phyloP scores from a whole-genome alignment of 2,329 filamentous ascomycete genomes.

The Phialocephala sp. region DNA sequence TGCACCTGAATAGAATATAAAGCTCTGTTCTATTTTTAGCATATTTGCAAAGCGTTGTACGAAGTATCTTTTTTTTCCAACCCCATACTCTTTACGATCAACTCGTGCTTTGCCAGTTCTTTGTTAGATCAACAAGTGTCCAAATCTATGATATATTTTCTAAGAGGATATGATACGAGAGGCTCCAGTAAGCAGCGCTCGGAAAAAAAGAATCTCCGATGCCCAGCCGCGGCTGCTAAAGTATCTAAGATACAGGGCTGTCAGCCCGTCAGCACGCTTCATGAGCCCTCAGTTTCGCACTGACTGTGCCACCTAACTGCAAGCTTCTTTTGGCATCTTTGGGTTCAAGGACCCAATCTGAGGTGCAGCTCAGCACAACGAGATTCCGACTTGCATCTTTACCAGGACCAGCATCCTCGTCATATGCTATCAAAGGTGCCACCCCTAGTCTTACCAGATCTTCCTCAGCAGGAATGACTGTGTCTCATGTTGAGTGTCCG shows the following conservation, averaged over 20 bases:
- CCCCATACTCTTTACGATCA: not conserved
- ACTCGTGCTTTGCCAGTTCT: not conserved
- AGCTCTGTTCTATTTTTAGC: not conserved
- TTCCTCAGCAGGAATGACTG: conserved; percentile 1
- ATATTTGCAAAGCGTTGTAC: not conserved
- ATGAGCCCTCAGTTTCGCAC: not conserved
- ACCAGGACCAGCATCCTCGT: not conserved
- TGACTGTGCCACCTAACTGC: not conserved
- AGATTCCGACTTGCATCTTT: not conserved
- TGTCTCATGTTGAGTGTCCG: not conserved
- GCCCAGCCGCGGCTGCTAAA: no score
- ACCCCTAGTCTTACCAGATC: not conserved
- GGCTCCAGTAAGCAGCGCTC: not conserved
- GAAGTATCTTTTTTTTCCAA: not conserved
- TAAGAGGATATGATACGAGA: not conserved
- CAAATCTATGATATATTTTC: not conserved
- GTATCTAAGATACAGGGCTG: not conserved
- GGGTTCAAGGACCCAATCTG: not conserved
- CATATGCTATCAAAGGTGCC: not conserved
- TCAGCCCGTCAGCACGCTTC: not conserved
- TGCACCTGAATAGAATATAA: not conserved
- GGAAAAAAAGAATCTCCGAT: not conserved
- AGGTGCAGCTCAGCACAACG: not conserved
- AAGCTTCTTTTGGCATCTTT: not conserved
- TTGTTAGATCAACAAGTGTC: not conserved